Base-by-base conservation (phyloP, 2,329 filamentous ascomycete species). In the Beauveria sp. region DNA sequence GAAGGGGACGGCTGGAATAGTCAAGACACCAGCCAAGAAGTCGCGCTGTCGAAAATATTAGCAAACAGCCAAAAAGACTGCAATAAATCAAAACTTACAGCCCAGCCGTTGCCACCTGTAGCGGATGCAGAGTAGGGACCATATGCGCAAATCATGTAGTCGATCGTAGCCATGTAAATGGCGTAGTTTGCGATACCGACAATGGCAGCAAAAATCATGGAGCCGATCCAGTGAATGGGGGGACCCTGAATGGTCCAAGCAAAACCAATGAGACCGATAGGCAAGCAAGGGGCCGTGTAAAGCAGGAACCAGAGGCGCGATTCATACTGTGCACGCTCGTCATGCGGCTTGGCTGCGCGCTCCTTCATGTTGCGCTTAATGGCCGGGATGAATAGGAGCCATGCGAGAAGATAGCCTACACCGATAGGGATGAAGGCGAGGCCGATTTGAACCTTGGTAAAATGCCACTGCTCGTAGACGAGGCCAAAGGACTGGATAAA, bases 141-240 rank as follows among this genome's bases (percentile, higher is more conserved):
- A 67, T 91, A 90, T 0, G 87, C 86, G 62, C 85, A 86, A 42
- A 90, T 83, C 83, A 90, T 90, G 74, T 91, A 91, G 72, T 91
- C 86, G 65, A 90, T 88, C 1, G 87, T 89, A 1, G 87, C 86
- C 84, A 89, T 89, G 74, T 90, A 90, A 62, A 90, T 89, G 40
- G 82, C 77, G 45, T 88, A 89, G 68, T 91, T 91, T 60, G 88
- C 88, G 57, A 91, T 86, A 24, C 87, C 89, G 56, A 91, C 85
- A 50, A 89, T 76, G 18, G 78, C 79, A 1, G 81, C 79, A 65
- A 87, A 89, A 52, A 90, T 74, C 76, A 87, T 82, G 2, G 86
- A 85, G 0, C 80, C 85, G 24, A 89, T 84, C 88, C 88, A 91
- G 65, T 85, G 84, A 3, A 87, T 70, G 28, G 82, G 73, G 1